Base-by-base conservation (phyloP, 78 protist species). In the Thecamonas trahens region DNA sequence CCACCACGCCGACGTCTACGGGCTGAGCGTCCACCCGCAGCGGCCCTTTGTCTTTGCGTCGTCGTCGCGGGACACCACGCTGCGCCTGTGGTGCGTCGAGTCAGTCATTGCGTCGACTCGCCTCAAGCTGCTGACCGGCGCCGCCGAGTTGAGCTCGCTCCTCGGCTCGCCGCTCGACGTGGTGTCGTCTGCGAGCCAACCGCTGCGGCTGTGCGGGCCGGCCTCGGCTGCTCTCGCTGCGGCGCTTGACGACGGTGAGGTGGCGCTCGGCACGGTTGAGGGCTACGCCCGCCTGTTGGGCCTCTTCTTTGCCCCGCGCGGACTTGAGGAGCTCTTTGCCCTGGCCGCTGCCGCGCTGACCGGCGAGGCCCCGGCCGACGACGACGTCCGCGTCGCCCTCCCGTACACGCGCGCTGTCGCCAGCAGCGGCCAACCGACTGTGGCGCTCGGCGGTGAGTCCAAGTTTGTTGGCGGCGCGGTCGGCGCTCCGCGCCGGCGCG, bases 1-100 rank as follows among this genome's bases (percentile, higher is more conserved):
- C 73, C 80, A 80, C 65, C 79, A 72, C 39, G 75, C 80, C 18
- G 80, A 80, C 49, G 76, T 80, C 34, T 80, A 80, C 76, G 86
- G 80, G 17, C 63, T 80, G 34, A 11, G n/a, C 59, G 24, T 54
- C 65, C 78, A 79, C 61, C 79, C 77, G 15, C 20, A 32, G 35
- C 55, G 79, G 44, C 86, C 86, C 2, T 80, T 80, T 67, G 0
- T 54, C 31, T 32, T 68, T 34, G 76, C 63, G 15, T 64, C 79
- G 15, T 29, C 67, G 26, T 66, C 75, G 32, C 54, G 86, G 18
- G 86, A 80, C 71, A 67, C 60, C 14, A 29, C 79, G 6, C 31
- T 71, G 18, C 75, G 84, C 35, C 3, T 71, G 39, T 79, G 83
- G 83, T 29, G 40, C n/a, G 13, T 58, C 17, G 74, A 53, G n/a